phyloP scores from a whole-genome alignment of 495 filamentous ascomycete species.

The Aspergillus homomorphus region DNA sequence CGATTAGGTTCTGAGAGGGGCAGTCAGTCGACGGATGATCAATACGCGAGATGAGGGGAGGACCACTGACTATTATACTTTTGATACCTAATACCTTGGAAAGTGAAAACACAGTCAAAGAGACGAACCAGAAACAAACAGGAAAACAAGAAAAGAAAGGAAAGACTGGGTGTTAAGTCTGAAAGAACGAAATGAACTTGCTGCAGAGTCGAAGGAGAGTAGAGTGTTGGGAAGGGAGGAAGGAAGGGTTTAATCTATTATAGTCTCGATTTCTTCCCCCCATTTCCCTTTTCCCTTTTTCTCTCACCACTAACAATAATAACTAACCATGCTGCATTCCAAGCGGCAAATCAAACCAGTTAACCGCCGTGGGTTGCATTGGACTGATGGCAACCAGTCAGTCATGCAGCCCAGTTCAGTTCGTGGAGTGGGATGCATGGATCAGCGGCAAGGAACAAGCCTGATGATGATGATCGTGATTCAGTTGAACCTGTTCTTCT shows the following conservation, averaged over 20 bases:
- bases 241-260: background rate
- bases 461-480: background rate
- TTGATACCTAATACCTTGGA: no score
- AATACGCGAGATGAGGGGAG: background rate
- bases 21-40: background rate
- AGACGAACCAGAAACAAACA: no score
- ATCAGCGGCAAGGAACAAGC: background rate
- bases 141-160: background rate
- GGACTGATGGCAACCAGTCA: background rate
- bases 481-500: background rate
- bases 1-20: conserved; percentile 21
- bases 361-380: background rate
- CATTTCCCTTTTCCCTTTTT: background rate
- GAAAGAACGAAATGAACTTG: background rate
- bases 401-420: background rate
- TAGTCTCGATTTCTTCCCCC: background rate
- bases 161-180: background rate
- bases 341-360: background rate
- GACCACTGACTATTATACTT: no score
- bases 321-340: background rate
- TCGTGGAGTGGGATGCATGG: background rate
- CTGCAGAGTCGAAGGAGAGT: no score
- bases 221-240: conserved; percentile 3
- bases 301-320: background rate
- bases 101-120: background rate